Evolutionary conservation across 305 asterid species (phyloP).

Genomic region (Solanum chacoense): DNA sequence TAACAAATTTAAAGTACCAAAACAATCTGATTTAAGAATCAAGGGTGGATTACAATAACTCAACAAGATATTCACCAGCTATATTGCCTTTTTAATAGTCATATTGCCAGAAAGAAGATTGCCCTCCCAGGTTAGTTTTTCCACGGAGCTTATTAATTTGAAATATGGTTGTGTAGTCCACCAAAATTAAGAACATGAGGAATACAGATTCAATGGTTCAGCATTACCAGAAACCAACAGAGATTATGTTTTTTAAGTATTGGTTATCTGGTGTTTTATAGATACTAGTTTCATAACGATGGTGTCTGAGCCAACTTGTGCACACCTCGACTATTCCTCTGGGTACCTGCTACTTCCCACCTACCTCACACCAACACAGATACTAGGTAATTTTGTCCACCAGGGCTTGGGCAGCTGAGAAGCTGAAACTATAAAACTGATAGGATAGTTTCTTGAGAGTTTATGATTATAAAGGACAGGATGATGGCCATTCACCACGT

Average conservation of each 20-base stretch:
- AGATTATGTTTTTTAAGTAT: neutral
- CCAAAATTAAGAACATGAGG: neutral
- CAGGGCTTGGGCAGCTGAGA: neutral
- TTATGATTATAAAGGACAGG: neutral
- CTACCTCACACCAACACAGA: neutral
- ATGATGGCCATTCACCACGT: neutral
- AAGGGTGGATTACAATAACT: neutral
- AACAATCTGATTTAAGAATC: neutral
- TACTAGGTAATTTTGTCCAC: neutral
- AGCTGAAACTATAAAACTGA: neutral
- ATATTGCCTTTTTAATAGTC: neutral
- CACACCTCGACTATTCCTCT: neutral
- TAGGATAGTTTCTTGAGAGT: neutral
- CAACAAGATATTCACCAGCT: neutral
- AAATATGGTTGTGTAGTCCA: neutral
- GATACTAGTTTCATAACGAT: neutral
- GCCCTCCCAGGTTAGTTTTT: neutral
- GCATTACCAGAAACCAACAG: neutral
- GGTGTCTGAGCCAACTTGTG: neutral
- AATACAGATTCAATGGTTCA: neutral
- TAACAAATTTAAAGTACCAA: neutral
- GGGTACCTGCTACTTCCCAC: neutral
- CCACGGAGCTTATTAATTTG: neutral
- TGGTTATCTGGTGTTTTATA: neutral
- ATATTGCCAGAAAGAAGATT: neutral